phyloP scores from a whole-genome alignment of 768 basidiomycete genomes.

The Tephrocybe sp. region DNA sequence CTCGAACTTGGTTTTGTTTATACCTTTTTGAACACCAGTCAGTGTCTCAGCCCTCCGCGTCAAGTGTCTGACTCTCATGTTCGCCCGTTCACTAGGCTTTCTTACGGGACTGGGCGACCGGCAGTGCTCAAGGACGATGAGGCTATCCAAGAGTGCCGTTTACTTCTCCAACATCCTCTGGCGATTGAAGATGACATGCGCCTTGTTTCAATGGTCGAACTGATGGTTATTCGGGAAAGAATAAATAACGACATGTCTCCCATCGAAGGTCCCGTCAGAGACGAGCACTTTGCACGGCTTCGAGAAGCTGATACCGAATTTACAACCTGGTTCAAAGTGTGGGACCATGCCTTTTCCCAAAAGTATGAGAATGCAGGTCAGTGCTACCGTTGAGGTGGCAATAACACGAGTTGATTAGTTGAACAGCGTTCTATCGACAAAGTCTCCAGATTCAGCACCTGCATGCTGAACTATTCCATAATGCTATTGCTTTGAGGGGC shows the following conservation, averaged over 20 bases:
- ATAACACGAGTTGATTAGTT: neutral
- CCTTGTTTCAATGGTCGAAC: conserved; percentile 90
- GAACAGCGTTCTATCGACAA: conserved; percentile 80
- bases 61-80: neutral
- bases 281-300: conserved; percentile 70
- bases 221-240: conserved; percentile 86
- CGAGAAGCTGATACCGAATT: conserved; percentile 78
- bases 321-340: conserved; percentile 75
- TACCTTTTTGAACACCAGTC: conserved; percentile 95
- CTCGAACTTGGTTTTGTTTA: conserved; percentile 91
- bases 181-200: conserved; percentile 94
- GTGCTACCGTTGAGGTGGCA: conserved; percentile 16
- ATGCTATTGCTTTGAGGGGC: conserved; percentile 78
- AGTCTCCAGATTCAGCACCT: conserved; percentile 84
- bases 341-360: conserved; percentile 79
- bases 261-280: conserved; percentile 69
- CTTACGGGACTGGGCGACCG: conserved; percentile 92
- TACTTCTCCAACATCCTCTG: conserved; percentile 82
- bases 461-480: conserved; percentile 85
- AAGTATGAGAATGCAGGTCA: conserved; percentile 82
- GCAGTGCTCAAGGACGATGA: conserved; percentile 93
- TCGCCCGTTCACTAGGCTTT: conserved; percentile 56
- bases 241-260: conserved; percentile 83
- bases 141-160: conserved; percentile 78
- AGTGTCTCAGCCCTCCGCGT: conserved; percentile 27